phyloP scores from a whole-genome alignment of 2,329 filamentous ascomycete species.

The Fonsecaea nubica region DNA sequence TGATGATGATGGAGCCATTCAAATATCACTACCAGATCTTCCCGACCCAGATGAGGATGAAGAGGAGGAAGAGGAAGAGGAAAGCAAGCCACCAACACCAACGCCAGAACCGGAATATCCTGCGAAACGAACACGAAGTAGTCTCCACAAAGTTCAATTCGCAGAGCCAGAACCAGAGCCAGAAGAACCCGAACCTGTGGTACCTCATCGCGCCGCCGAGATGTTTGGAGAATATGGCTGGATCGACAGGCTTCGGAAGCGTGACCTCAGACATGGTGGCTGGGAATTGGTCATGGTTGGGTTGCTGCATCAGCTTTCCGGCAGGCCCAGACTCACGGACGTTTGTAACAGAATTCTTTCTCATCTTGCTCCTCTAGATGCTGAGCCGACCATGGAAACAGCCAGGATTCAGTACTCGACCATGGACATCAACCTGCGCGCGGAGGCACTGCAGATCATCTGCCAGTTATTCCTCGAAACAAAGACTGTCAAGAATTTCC shows the following conservation, averaged over 20 bases:
- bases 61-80: constrained; percentile 65
- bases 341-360: constrained; percentile 79
- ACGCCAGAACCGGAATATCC: constrained; percentile 75
- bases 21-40: constrained; percentile 77
- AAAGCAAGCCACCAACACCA: constrained; percentile 60
- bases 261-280: constrained; percentile 83
- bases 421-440: constrained; percentile 82
- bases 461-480: constrained; percentile 86
- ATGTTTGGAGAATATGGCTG: constrained; percentile 77
- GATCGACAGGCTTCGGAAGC: constrained; percentile 81
- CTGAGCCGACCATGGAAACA: constrained; percentile 76
- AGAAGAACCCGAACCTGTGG: constrained; percentile 46
- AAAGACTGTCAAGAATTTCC: constrained; percentile 81
- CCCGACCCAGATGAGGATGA: constrained; percentile 74
- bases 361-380: constrained; percentile 78
- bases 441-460: constrained; percentile 81
- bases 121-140: constrained; percentile 78
- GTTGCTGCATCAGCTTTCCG: constrained; percentile 82
- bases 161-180: constrained; percentile 64
- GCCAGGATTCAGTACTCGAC: constrained; percentile 73
- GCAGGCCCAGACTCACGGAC: constrained; percentile 71
- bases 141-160: constrained; percentile 76
- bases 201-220: constrained; percentile 68
- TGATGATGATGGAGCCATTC: constrained; percentile 75
- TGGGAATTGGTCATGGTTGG: constrained; percentile 93